A percentile compares a stretch with the other conserved stretches of the same genome.
phyloP scores from a whole-genome alignment of 495 filamentous ascomycete genomes.

The Cudoniella acicularis region DNA sequence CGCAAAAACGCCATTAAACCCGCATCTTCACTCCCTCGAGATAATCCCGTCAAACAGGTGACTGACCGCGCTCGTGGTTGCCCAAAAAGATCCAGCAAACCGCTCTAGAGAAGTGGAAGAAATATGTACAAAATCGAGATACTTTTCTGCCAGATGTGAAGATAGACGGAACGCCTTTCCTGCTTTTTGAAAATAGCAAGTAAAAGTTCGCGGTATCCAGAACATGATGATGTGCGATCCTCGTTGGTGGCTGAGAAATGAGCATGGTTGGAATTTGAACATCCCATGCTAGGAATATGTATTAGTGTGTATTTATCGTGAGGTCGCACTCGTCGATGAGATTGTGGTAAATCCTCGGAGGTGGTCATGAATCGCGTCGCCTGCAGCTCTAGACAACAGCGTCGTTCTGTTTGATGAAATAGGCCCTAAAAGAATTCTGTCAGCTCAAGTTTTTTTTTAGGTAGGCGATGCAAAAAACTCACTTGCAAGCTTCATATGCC shows the following conservation, averaged over 20 bases:
- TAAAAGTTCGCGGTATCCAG: not conserved
- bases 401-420: constrained; percentile 51
- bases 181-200: too few relatives aligned
- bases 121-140: constrained; percentile 1
- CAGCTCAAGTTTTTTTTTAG: not conserved
- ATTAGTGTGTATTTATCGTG: not conserved
- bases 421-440: constrained; percentile 38
- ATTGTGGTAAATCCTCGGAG: not conserved
- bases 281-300: not conserved
- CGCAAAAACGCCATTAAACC: not conserved
- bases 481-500: constrained; percentile 59
- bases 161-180: not conserved
- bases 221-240: not conserved
- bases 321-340: not conserved
- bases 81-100: not conserved
- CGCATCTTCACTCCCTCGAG: not conserved
- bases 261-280: not conserved
- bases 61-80: not conserved
- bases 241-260: not conserved
- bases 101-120: not conserved
- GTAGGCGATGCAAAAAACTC: constrained; percentile 23
- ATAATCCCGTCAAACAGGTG: not conserved
- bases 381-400: constrained; percentile 9
- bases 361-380: not conserved
- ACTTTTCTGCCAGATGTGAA: not conserved